These are phyloP conservation scores for Metschnikowia kofuensis DNA, from an alignment of 805 yeast genomes.

Conservation along the genomic window DNA sequence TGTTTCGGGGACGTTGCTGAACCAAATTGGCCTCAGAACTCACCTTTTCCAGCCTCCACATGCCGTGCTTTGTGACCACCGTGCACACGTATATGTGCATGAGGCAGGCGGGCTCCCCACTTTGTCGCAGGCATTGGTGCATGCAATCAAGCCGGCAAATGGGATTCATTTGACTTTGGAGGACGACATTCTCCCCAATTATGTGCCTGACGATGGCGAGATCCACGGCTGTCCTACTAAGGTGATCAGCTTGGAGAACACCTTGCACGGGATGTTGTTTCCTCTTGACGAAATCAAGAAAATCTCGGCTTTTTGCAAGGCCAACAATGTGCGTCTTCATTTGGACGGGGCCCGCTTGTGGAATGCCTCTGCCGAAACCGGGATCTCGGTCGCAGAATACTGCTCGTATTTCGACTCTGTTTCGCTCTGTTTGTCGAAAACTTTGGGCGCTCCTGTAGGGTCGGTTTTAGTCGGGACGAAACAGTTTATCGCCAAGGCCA, in stretches of 20 bases:
- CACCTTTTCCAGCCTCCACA: conserved; percentile 43
- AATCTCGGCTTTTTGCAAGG: conserved; percentile 33
- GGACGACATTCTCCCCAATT: conserved; percentile 36
- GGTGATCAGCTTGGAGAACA: conserved; percentile 42
- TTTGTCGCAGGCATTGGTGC: conserved; percentile 42
- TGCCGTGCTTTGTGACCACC: conserved; percentile 35
- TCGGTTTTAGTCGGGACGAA: conserved; percentile 35
- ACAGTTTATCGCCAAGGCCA: conserved; percentile 38
- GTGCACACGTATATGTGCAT: conserved; percentile 35
- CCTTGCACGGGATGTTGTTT: conserved; percentile 40
- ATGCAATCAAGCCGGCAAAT: conserved; percentile 35
- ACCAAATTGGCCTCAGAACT: conserved; percentile 38
- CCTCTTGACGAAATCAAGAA: conserved; percentile 39
- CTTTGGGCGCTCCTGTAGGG: conserved; percentile 45
- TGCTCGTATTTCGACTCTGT: conserved; percentile 41
- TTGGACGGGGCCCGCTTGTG: conserved; percentile 45
- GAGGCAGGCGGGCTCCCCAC: conserved; percentile 46
- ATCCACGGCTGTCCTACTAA: conserved; percentile 45
- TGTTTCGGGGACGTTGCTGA: conserved; percentile 42
- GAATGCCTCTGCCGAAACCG: conserved; percentile 43
- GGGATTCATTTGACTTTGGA: conserved; percentile 35
- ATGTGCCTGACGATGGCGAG: conserved; percentile 43
- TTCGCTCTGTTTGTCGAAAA: conserved; percentile 41
- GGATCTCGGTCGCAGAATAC: conserved; percentile 37
- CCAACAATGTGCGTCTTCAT: conserved; percentile 35